Evolutionary conservation across 129 eudicot species (phyloP), one percentile per base, ranked within the genome.

Genomic region (Artemisia tridentata): DNA sequence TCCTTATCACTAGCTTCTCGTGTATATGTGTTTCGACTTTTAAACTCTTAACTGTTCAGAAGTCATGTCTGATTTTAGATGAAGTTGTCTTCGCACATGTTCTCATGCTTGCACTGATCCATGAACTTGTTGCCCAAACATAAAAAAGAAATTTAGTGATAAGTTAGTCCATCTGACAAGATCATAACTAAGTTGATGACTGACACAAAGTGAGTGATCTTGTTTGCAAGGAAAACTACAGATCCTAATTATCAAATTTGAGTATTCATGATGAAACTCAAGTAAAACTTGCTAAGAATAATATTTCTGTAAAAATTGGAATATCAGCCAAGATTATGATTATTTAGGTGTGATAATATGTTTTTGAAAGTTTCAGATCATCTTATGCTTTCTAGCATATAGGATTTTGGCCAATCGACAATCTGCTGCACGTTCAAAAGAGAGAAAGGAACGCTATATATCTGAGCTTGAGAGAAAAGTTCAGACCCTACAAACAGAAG

Each of bases 381-480:
- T 51, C 69, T 76, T 48, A 76, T 56, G 72, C 53, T 69, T 61
- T 76, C 51, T 73, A 9, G 17, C 57, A 27, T 65, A 45, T 81
- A 91, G 97, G 86, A 91, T 91, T 63, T 78, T 88, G 80, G 97
- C 97, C n/a, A 91, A 91, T 84, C 84, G 97, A 31, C 92, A 91
- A 71, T 91, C 97, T 67, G 96, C 96, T 76, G 90, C 92, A 55
- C 96, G 92, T 18, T 91, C 97, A 5, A 88, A 91, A 76, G 96
- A 91, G 83, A 91, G 96, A 70, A 91, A 91, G 78, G 90, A 92
- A 7, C 90, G 92, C 7, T 91, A 91, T 59, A 88, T 88, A 23
- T 62, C 83, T 29, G 97, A 91, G 69, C 95, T 91, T 38, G 97
- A 91, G 83, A 87, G 91, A 73, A 91, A 88, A 80, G 97, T 88